Conservation (phyloP, 495 filamentous ascomycete genomes). For the Annulohypoxylon maeteangense region DNA sequence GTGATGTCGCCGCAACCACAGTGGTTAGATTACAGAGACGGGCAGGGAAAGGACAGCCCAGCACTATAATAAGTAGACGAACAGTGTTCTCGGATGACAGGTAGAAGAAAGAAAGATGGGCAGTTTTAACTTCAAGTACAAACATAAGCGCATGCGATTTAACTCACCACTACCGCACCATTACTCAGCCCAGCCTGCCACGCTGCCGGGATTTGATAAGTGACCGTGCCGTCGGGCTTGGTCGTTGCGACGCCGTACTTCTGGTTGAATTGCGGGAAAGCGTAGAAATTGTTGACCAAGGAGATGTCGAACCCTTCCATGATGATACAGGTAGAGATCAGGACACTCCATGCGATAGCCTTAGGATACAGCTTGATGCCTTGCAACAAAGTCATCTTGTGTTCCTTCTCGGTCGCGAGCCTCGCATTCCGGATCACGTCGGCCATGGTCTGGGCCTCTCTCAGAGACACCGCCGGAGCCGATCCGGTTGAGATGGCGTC, state of each 20-base stretch:
- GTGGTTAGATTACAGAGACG: slow-evolving; percentile 7
- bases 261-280: slow-evolving; percentile 69
- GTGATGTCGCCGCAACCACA: not conserved
- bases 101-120: slow-evolving; percentile 7
- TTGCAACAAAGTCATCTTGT: slow-evolving; percentile 64
- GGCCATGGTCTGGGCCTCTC: slow-evolving; percentile 47
- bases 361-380: slow-evolving; percentile 66
- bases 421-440: slow-evolving; percentile 59
- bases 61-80: not conserved
- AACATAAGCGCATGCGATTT: not conserved
- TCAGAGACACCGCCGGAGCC: slow-evolving; percentile 32
- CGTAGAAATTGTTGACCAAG: slow-evolving; percentile 68
- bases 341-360: slow-evolving; percentile 67
- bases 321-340: slow-evolving; percentile 70
- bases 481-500: slow-evolving; percentile 19
- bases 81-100: not conserved
- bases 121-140: slow-evolving; percentile 1
- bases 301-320: slow-evolving; percentile 74
- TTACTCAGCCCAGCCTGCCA: slow-evolving; percentile 85
- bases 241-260: slow-evolving; percentile 70
- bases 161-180: slow-evolving; percentile 57
- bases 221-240: slow-evolving; percentile 55
- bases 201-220: slow-evolving; percentile 74
- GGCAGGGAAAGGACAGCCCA: not conserved
- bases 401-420: slow-evolving; percentile 63